A percentile compares a stretch with the other conserved stretches of the same genome.
Evolutionary conservation across 164 flowering plant genomes (phyloP).

Genomic region (Umbellularia californica): DNA sequence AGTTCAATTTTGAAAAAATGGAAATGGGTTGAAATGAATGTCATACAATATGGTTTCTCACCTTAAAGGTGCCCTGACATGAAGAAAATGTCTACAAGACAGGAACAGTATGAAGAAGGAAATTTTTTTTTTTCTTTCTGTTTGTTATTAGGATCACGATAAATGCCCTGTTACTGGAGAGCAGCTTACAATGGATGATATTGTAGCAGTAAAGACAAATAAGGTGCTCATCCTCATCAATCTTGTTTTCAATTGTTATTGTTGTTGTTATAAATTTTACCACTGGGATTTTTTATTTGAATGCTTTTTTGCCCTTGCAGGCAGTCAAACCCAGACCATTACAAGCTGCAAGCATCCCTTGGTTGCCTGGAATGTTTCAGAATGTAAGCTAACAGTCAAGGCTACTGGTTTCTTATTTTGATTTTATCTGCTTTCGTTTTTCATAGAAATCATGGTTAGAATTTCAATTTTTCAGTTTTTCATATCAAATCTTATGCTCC

Average conservation of each 20-base stretch:
- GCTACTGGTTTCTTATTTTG: neutral
- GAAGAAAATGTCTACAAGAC: too few relatives aligned
- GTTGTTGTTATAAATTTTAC: neutral
- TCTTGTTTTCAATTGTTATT: neutral
- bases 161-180: constrained; percentile 97
- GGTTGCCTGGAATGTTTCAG: constrained; percentile 95
- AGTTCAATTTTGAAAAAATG: too few relatives aligned
- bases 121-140: neutral
- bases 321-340: constrained; percentile 86
- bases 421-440: neutral
- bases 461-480: neutral
- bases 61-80: too few relatives aligned
- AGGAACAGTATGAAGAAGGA: too few relatives aligned
- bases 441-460: neutral
- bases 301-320: constrained; percentile 39
- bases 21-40: too few relatives aligned
- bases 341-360: constrained; percentile 96
- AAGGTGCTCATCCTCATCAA: constrained; percentile 37
- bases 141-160: constrained; percentile 65
- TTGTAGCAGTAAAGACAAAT: constrained; percentile 70
- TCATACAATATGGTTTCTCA: too few relatives aligned
- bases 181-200: constrained; percentile 69
- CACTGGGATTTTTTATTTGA: constrained; percentile 2
- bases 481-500: too few relatives aligned
- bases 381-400: constrained; percentile 47